Base-by-base conservation (phyloP, 2,329 filamentous ascomycete species). In the Neospermospora avenae region DNA sequence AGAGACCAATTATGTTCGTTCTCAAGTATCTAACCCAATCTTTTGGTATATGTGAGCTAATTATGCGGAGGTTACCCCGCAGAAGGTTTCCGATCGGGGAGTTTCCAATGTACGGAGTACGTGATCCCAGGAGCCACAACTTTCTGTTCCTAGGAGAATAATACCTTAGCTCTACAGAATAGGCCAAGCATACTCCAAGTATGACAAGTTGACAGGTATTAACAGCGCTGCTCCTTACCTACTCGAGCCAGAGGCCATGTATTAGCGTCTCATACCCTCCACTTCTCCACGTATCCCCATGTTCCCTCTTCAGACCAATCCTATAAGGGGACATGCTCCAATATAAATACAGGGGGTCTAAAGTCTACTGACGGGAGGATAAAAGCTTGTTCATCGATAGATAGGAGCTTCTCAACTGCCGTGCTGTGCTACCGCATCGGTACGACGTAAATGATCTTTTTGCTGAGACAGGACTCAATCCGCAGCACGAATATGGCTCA, bases 1-100 rank as follows among this genome's bases (percentile, higher is more conserved):
- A n/a, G n/a, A n/a, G n/a, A n/a, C n/a, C n/a, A n/a, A n/a, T n/a
- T n/a, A n/a, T n/a, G n/a, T n/a, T n/a, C n/a, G n/a, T n/a, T n/a
- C n/a, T n/a, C n/a, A n/a, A n/a, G n/a, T n/a, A n/a, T n/a, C n/a
- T n/a, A n/a, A n/a, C n/a, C n/a, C n/a, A n/a, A n/a, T n/a, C n/a
- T n/a, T n/a, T n/a, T n/a, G n/a, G n/a, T n/a, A n/a, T n/a, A n/a
- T n/a, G n/a, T n/a, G n/a, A n/a, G n/a, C n/a, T n/a, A n/a, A n/a
- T n/a, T n/a, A 4, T 28, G 14, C 24, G n/a, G 28, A 10, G 4
- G 42, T 56, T 72, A 52, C 31, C 49, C 49, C 49, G 49, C 49
- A 20, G 49, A 52, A 37, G 22, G 8, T 39, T 25, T 48, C 28
- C 44, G 22, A 48, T 11, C 49, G 49, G 49, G 34, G 25, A 52